Conservation (phyloP, 2,329 filamentous ascomycete genomes). For the Pseudogymnoascus verrucosus region DNA sequence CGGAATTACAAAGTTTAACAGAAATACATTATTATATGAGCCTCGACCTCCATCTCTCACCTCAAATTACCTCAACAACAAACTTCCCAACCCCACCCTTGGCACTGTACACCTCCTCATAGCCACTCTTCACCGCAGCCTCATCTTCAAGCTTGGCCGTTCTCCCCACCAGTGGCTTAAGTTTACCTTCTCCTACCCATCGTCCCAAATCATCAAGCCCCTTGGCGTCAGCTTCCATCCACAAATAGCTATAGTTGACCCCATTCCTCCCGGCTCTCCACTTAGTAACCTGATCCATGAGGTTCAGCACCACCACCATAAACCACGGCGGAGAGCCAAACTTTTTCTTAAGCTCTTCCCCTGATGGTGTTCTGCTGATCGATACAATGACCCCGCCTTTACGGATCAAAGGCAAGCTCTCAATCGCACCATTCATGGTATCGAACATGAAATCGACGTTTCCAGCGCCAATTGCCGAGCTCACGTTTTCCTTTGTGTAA, state of each 20-base stretch:
- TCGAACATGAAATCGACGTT: conserved; percentile 44
- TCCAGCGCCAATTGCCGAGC: conserved; percentile 31
- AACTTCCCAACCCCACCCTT: conserved; percentile 36
- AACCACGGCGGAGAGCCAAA: conserved; percentile 23
- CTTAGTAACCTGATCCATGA: conserved; percentile 24
- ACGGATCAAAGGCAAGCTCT: conserved; percentile 34
- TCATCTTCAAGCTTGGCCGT: conserved; percentile 29
- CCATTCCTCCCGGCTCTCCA: conserved; percentile 29
- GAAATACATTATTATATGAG: not conserved
- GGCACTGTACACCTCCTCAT: conserved; percentile 29
- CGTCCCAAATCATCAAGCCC: conserved; percentile 28
- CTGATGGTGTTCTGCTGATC: conserved; percentile 31
- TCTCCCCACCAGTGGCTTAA: conserved; percentile 30
- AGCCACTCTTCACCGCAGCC: conserved; percentile 30
- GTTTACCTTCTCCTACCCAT: conserved; percentile 25
- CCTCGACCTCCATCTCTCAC: not conserved
- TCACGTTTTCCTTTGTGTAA: conserved; percentile 37
- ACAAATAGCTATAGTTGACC: conserved; percentile 32
- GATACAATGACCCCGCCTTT: conserved; percentile 30
- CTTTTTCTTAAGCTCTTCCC: conserved; percentile 28
- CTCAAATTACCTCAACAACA: conserved; percentile 24
- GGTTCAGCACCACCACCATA: conserved; percentile 24
- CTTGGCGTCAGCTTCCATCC: conserved; percentile 27
- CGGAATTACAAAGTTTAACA: not conserved
- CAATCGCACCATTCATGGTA: conserved; percentile 36